Percentiles rank a stretch among this genome's conserved stretches.
phyloP scores from a whole-genome alignment of 345 rosid species.

The Aquilaria yunnanensis region DNA sequence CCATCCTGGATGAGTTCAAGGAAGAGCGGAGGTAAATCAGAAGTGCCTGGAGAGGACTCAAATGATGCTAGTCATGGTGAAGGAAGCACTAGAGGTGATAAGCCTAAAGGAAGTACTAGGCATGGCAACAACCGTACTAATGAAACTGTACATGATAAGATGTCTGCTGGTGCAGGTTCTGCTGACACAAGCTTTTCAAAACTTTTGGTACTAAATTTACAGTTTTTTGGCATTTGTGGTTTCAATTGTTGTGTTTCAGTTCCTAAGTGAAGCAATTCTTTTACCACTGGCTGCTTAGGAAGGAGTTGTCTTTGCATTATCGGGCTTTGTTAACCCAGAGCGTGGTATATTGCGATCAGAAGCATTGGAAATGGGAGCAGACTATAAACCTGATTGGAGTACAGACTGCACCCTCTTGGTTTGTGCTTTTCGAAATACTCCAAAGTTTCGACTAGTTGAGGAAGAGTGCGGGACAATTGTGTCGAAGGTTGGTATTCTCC shows the following conservation, averaged over 20 bases:
- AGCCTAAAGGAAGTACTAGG: constrained; percentile 6
- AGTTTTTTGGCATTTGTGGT: constrained; percentile 3
- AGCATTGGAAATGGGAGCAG: constrained; percentile 89
- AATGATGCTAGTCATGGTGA: constrained; percentile 20
- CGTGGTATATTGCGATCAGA: constrained; percentile 68
- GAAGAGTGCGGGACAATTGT: constrained; percentile 71
- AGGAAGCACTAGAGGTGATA: constrained; percentile 8
- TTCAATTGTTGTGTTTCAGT: constrained; percentile 5
- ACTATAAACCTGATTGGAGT: constrained; percentile 73
- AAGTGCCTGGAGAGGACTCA: constrained; percentile 18
- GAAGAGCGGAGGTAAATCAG: constrained; percentile 19
- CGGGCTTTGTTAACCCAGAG: constrained; percentile 90
- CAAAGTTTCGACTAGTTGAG: constrained; percentile 84
- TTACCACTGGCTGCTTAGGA: constrained; percentile 46
- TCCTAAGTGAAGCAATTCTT: constrained; percentile 10
- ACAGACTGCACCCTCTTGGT: constrained; percentile 72
- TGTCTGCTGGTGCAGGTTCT: constrained; percentile 19
- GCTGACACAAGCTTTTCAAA: constrained; percentile 27
- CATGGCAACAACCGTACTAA: constrained; percentile 10
- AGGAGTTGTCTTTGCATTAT: constrained; percentile 76
- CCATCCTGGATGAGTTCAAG: constrained; percentile 78
- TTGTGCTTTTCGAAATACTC: constrained; percentile 85
- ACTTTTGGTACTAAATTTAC: constrained; percentile 46
- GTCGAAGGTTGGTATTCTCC: constrained; percentile 44
- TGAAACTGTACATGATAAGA: constrained; percentile 5